A percentile compares a stretch with the other conserved stretches of the same genome.
These are phyloP conservation scores for Sugiyamaella smithiae DNA, from an alignment of 805 yeast genomes.

Conservation along the genomic window DNA sequence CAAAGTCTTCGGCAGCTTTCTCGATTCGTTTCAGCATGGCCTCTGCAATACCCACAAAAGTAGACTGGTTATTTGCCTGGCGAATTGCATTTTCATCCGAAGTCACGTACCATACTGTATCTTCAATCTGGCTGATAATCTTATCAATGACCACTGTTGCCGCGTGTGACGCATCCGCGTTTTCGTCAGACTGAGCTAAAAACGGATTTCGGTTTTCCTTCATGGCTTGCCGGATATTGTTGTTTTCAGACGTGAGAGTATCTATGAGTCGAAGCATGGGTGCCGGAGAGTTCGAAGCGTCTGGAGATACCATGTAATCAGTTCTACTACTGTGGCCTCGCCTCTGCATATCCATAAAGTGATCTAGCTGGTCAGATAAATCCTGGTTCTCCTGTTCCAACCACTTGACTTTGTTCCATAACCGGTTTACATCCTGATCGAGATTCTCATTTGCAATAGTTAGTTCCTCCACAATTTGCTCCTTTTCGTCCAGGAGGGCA, in stretches of 20 bases:
- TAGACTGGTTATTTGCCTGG: conserved; percentile 1
- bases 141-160: not conserved
- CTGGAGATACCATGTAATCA: not conserved
- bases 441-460: not conserved
- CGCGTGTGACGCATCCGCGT: not conserved
- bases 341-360: not conserved
- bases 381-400: conserved; percentile 1
- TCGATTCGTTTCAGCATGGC: not conserved
- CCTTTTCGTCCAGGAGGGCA: conserved; percentile 1
- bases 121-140: conserved; percentile 3
- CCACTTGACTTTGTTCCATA: conserved; percentile 1
- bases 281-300: not conserved
- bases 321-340: not conserved
- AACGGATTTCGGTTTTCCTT: conserved; percentile 7
- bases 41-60: conserved; percentile 1
- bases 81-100: not conserved
- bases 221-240: conserved; percentile 11
- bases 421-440: not conserved
- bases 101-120: conserved; percentile 1
- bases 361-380: not conserved
- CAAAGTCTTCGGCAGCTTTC: not conserved
- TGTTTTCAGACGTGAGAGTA: conserved; percentile 7
- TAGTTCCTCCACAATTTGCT: not conserved
- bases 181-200: not conserved
- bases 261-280: conserved; percentile 8